Evolutionary conservation across 1,284 basidiomycete genomes (phyloP).

Genomic region (Inonotus obliquus): DNA sequence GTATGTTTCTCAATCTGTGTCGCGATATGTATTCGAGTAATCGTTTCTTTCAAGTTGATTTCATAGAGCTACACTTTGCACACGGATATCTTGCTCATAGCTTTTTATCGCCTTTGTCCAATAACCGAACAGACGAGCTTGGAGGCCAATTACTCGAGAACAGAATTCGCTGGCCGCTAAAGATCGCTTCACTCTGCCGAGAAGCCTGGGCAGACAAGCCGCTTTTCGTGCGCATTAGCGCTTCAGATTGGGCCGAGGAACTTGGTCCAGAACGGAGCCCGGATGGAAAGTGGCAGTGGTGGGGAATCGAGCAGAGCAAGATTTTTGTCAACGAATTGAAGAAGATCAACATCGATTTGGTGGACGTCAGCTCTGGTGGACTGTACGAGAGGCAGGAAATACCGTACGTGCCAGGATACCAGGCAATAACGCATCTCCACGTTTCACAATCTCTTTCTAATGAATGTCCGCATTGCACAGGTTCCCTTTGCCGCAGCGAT

Average conservation of each 20-base stretch:
- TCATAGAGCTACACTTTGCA: slow-evolving; percentile 74
- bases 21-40: too few species aligned
- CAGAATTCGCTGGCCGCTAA: slow-evolving; percentile 63
- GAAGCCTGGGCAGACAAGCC: slow-evolving; percentile 59
- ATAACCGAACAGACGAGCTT: slow-evolving; percentile 63
- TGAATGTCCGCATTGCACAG: slow-evolving; percentile 29
- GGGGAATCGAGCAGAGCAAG: slow-evolving; percentile 77
- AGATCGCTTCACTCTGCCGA: slow-evolving; percentile 49
- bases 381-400: slow-evolving; percentile 63
- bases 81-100: slow-evolving; percentile 64
- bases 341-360: slow-evolving; percentile 63
- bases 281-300: slow-evolving; percentile 56
- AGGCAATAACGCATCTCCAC: slow-evolving; percentile 34
- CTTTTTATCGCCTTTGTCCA: slow-evolving; percentile 70
- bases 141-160: slow-evolving; percentile 72
- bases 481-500: slow-evolving; percentile 67
- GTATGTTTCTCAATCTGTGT: slow-evolving; percentile 32
- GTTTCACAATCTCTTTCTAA: neutral
- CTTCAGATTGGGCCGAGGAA: slow-evolving; percentile 72
- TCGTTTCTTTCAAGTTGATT: slow-evolving; percentile 61
- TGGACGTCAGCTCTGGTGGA: slow-evolving; percentile 70
- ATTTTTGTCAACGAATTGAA: slow-evolving; percentile 52
- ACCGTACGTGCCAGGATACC: slow-evolving; percentile 56
- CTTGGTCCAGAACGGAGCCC: slow-evolving; percentile 49
- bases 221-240: slow-evolving; percentile 72